These are phyloP conservation scores for Plasmodium berghei DNA, from an alignment of 169 alveolate species.

Conservation along the genomic window DNA sequence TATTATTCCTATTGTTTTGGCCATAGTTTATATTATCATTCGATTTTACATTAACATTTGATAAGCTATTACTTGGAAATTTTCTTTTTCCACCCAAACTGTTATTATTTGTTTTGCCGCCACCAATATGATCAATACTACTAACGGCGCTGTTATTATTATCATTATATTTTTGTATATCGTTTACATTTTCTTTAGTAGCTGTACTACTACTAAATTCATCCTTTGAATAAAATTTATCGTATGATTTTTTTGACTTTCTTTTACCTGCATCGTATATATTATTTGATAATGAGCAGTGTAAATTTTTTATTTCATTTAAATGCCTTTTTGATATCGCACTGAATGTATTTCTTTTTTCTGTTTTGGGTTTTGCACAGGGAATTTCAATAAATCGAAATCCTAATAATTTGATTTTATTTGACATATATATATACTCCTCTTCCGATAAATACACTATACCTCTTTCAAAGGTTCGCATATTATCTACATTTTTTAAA, in stretches of 20 bases:
- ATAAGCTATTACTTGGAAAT: background rate
- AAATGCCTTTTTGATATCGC: constrained; percentile 70
- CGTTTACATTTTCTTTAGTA: background rate
- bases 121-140: background rate
- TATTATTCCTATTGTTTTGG: background rate
- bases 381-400: constrained; percentile 75
- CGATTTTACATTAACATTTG: background rate
- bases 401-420: constrained; percentile 52
- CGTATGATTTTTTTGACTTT: constrained; percentile 43
- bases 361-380: constrained; percentile 22
- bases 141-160: background rate
- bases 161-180: background rate
- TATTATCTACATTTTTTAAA: constrained; percentile 37
- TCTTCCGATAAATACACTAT: constrained; percentile 60
- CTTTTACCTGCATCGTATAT: constrained; percentile 76
- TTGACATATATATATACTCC: constrained; percentile 46
- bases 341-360: constrained; percentile 57
- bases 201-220: constrained; percentile 27
- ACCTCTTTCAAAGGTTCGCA: constrained; percentile 73
- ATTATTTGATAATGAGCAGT: constrained; percentile 72
- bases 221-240: constrained; percentile 46
- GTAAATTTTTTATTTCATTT: constrained; percentile 69
- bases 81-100: background rate
- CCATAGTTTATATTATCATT: background rate
- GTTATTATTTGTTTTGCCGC: background rate